Percentiles rank a stretch among this genome's conserved stretches.
Evolutionary conservation across 2,329 filamentous ascomycete genomes (phyloP).

Genomic region (Clarireedia sp.): DNA sequence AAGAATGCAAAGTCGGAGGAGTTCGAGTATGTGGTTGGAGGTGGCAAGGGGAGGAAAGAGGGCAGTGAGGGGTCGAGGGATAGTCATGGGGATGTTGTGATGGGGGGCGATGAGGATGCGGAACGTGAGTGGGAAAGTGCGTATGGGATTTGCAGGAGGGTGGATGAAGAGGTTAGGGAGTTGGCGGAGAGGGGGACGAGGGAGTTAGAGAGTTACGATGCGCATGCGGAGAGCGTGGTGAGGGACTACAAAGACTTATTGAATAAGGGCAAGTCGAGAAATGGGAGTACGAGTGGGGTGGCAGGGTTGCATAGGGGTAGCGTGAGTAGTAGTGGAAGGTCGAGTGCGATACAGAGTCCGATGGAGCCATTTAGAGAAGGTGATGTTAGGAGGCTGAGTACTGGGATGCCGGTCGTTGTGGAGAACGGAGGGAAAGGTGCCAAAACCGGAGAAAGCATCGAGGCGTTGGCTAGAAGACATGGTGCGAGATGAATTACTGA

Average conservation of each 20-base stretch:
- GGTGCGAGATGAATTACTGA: neutral
- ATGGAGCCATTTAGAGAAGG: neutral
- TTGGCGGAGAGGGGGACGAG: conserved; percentile 10
- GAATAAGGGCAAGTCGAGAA: conserved; percentile 1
- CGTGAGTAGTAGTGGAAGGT: no score
- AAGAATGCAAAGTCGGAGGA: neutral
- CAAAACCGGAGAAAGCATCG: neutral
- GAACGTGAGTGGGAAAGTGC: conserved; percentile 1
- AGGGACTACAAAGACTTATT: conserved; percentile 11
- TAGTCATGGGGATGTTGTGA: conserved; percentile 13
- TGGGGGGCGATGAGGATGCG: conserved; percentile 4
- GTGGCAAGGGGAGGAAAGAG: neutral
- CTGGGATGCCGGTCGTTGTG: neutral
- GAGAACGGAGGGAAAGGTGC: neutral
- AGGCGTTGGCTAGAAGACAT: neutral
- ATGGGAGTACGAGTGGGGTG: neutral
- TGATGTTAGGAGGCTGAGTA: neutral
- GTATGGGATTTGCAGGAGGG: conserved; percentile 8
- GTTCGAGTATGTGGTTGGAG: neutral
- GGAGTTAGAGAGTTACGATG: conserved; percentile 20
- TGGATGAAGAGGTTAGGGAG: conserved; percentile 7
- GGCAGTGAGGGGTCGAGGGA: conserved; percentile 7
- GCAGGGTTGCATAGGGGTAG: no score
- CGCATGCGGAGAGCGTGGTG: conserved; percentile 10
- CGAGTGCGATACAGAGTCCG: neutral